phyloP scores from a whole-genome alignment of 2,329 filamentous ascomycete genomes.

The Diplodia intermedia region DNA sequence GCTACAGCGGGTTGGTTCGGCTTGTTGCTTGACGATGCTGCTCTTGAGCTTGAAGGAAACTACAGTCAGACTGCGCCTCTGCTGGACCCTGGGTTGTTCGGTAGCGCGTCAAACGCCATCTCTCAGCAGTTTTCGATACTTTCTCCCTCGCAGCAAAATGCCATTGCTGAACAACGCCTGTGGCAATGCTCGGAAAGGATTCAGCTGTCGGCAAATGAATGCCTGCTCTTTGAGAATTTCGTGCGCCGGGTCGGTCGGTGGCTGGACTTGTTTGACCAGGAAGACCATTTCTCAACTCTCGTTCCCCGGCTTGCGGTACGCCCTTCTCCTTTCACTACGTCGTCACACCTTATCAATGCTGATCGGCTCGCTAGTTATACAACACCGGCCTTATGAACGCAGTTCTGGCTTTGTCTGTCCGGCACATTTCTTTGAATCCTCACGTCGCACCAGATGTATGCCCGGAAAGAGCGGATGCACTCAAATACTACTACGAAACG shows the following conservation, averaged over 20 bases:
- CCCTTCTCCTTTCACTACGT: neutral
- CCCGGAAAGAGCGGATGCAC: conserved; percentile 43
- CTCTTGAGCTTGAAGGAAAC: conserved; percentile 8
- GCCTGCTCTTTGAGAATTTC: conserved; percentile 49
- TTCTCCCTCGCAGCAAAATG: conserved; percentile 8
- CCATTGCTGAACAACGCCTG: conserved; percentile 10
- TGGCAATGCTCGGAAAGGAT: conserved; percentile 26
- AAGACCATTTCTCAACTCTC: conserved; percentile 47
- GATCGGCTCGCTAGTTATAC: conserved; percentile 44
- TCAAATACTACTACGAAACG: conserved; percentile 69
- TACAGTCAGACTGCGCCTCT: neutral
- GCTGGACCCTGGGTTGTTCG: neutral
- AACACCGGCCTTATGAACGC: conserved; percentile 66
- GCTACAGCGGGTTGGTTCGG: conserved; percentile 30
- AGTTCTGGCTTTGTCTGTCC: conserved; percentile 62
- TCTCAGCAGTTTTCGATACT: neutral
- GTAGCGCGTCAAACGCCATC: neutral
- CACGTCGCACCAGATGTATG: conserved; percentile 33
- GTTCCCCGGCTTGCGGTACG: conserved; percentile 40
- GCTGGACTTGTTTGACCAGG: conserved; percentile 55
- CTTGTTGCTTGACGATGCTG: conserved; percentile 29
- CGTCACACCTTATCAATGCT: no score
- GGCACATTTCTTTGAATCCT: conserved; percentile 56
- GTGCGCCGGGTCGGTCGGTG: conserved; percentile 48
- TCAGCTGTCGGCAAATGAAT: conserved; percentile 12